phyloP scores from a whole-genome alignment of 257 asterid species.

The Rhazya stricta region DNA sequence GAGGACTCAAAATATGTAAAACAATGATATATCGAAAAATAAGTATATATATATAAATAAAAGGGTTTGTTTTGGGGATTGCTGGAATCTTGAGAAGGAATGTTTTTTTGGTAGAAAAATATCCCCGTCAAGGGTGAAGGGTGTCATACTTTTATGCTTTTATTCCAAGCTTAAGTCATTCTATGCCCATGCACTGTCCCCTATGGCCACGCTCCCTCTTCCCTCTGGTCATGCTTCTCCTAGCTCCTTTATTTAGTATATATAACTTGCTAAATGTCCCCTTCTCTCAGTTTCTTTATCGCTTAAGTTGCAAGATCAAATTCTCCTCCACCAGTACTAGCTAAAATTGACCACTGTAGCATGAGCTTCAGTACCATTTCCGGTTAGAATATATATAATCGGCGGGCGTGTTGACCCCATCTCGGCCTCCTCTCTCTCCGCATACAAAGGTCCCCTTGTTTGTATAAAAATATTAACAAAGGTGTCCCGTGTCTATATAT shows the following conservation, averaged over 20 bases:
- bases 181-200: conserved; percentile 18
- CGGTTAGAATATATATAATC: too few species aligned
- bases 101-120: conserved; percentile 7
- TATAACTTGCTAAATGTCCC: too few species aligned
- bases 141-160: conserved; percentile 3
- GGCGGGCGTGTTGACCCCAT: too few species aligned
- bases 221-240: neutral
- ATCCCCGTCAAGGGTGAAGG: conserved; percentile 2
- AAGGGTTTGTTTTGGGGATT: neutral
- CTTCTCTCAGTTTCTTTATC: too few species aligned
- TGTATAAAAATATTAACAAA: too few species aligned
- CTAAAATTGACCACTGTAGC: too few species aligned
- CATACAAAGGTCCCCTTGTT: too few species aligned
- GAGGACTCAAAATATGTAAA: too few species aligned
- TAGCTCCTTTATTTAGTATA: neutral
- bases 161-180: conserved; percentile 7
- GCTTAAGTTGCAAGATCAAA: neutral
- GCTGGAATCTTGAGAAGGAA: neutral
- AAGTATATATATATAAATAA: too few species aligned
- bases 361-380: too few species aligned
- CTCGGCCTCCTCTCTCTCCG: too few species aligned
- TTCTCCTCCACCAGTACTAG: neutral
- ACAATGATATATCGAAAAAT: too few species aligned
- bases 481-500: neutral
- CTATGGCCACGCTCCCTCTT: conserved; percentile 12